Evolutionary conservation across 306 rosid species (phyloP), one percentile per base, ranked within the genome.

Genomic region (Rosa persica): DNA sequence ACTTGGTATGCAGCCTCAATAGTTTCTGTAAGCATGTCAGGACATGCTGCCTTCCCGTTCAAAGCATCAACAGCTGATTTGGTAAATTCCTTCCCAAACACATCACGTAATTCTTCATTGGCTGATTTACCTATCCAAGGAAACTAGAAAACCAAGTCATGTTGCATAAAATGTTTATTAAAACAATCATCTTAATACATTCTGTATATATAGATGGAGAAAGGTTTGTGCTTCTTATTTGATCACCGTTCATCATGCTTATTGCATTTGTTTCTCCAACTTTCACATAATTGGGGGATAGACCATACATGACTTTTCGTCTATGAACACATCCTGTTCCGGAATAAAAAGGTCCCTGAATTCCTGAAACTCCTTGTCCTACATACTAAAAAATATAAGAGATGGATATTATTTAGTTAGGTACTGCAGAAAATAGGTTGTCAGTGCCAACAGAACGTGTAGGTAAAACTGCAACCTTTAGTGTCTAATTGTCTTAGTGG

Each of bases 261-360:
- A 12, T 52, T 10, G 43, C 34, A 11, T 70, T 49, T 54, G 10
- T 30, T 15, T 16, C 54, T 43, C 34, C 12, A 57, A 22, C 8
- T 20, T 77, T 46, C 1, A 67, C 6, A 8, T 78, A 34, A 23
- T 67, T 15, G 0, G 96, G 92, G 39, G 69, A 83, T 48, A 85
- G 75, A 64, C 92, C 93, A 58, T 90, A 93, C 12, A 94, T 86
- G 67, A 89, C 87, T 79, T 89, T 89, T 51, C 93, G 83, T 80
- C 91, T 85, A 49, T 87, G 91, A 47, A 92, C 52, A 66, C 93
- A 87, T 22, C 88, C 85, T 30, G 94, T 90, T 80, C 97, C 94
- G 0, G 4, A 57, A 22, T 88, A 87, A 25, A 77, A 12, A 3
- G 80, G 71, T 72, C 93, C 97, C 74, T 82, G 84, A 38, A 81